Percentiles rank a stretch among this genome's conserved stretches.
phyloP scores from a whole-genome alignment of 768 basidiomycete species.

The Vararia minispora region DNA sequence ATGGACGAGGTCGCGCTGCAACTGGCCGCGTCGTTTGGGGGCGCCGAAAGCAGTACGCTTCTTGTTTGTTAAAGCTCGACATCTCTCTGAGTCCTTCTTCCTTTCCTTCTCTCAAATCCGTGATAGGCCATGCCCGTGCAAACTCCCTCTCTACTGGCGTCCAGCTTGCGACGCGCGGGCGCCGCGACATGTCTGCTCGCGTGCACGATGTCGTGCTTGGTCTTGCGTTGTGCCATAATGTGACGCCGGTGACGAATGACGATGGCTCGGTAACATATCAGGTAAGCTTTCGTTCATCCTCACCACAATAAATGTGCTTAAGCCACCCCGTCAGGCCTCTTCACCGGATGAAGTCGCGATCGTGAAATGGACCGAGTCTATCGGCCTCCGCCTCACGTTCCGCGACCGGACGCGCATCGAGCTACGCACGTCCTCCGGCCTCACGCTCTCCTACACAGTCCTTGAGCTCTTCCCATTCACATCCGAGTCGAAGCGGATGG shows the following conservation, averaged over 20 bases:
- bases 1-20: conserved; percentile 98
- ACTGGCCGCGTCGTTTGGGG: conserved; percentile 74
- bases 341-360: conserved; percentile 99
- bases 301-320: too few species aligned
- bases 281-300: too few species aligned
- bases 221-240: conserved; percentile 94
- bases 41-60: conserved; percentile 29
- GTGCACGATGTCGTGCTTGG: conserved; percentile 89
- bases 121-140: conserved; percentile 31
- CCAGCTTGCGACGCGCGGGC: conserved; percentile 75
- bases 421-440: conserved; percentile 59
- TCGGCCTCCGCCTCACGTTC: conserved; percentile 80
- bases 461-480: conserved; percentile 97
- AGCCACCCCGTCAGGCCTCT: too few species aligned
- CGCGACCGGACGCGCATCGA: conserved; percentile 90
- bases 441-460: conserved; percentile 63
- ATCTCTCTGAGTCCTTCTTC: too few species aligned
- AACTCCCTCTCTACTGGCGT: conserved; percentile 63
- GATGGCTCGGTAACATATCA: conserved; percentile 95
- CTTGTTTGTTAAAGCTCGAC: background rate
- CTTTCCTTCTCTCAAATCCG: background rate
- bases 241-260: conserved; percentile 89
- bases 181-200: conserved; percentile 90
- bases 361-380: conserved; percentile 92
- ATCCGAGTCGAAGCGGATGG: conserved; percentile 98